Evolutionary conservation across 2,329 filamentous ascomycete species (phyloP), one percentile per base, ranked within the genome.

Genomic region (Fusarium floridanum): DNA sequence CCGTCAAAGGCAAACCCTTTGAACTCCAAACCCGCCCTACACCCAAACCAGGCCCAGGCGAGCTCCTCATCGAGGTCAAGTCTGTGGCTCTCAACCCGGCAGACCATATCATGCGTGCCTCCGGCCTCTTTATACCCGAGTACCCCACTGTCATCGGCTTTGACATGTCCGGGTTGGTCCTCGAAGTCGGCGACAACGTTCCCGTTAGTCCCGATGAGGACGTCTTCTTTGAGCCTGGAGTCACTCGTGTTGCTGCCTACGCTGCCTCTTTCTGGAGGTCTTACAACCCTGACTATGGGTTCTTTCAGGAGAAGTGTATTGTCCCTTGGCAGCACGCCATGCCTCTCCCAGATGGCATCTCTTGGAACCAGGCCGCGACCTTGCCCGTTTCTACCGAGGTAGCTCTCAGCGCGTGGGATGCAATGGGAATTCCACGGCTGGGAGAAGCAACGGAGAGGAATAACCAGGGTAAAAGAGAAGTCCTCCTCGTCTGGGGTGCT

Each of bases 71-170:
- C 64, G 83, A 78, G 1, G 83, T 88, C 73, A 85, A 86, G 61
- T 85, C 86, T 4, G 77, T 88, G 6, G 86, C 86, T 16, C 77
- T 88, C 41, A 89, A 89, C 69, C 86, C 86, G 3, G 81, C 86
- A 61, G 87, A 89, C 67, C 66, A 22, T 61, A 55, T 80, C 55
- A 84, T 85, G 80, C 86, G 85, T n/a, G 79, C 83, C 27, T 71
- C 78, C 7, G 87, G 85, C 17, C 80, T 87, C 65, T 81, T 84
- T 57, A 82, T 86, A 43, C 50, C 80, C 2, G 59, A 53, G 0
- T 86, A 85, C 70, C 86, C 87, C 6, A 82, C 85, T 0, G 81
- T 86, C 24, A 63, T 82, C 8, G 84, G 84, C 45, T 84, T 84
- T 14, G 86, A 88, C 45, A 77, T 86, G 4, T 71, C 84, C 0